A percentile compares a stretch with the other conserved stretches of the same genome.
phyloP scores from a whole-genome alignment of 768 basidiomycete species.

The Strobilomyces dryophilus region DNA sequence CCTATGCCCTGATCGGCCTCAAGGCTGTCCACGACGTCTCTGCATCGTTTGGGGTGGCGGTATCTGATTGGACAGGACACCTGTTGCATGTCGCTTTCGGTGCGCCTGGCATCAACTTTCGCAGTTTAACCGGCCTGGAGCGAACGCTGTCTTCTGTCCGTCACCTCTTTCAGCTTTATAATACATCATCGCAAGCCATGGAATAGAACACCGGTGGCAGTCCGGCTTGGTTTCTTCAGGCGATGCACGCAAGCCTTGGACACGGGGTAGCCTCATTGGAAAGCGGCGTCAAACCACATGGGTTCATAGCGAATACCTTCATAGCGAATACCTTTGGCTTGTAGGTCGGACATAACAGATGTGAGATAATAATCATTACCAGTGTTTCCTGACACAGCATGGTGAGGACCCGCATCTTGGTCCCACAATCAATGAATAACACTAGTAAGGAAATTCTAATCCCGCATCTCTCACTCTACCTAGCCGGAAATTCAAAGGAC shows the following conservation, averaged over 20 bases:
- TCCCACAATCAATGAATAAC: background rate
- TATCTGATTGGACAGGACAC: background rate
- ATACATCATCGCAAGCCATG: background rate
- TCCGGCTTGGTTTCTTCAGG: background rate
- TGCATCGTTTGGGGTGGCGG: background rate
- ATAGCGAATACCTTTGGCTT: background rate
- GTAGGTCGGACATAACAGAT: background rate
- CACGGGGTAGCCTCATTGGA: background rate
- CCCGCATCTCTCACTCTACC: background rate
- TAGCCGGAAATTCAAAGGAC: background rate
- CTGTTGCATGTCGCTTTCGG: background rate
- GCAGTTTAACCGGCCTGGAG: background rate
- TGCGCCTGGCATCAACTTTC: background rate
- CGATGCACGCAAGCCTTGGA: background rate
- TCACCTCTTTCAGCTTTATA: background rate
- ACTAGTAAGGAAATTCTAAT: background rate
- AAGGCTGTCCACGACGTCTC: constrained; percentile 13
- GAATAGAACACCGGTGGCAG: constrained; percentile 2
- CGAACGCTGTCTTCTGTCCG: constrained; percentile 9
- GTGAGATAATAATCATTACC: background rate
- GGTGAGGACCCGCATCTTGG: background rate
- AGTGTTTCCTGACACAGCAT: background rate
- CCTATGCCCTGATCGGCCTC: constrained; percentile 2
- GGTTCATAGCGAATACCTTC: background rate
- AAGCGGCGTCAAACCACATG: background rate